Evolutionary conservation across 169 alveolate genomes (phyloP), one percentile per base, ranked within the genome.

Genomic region (Plasmodium vivax): DNA sequence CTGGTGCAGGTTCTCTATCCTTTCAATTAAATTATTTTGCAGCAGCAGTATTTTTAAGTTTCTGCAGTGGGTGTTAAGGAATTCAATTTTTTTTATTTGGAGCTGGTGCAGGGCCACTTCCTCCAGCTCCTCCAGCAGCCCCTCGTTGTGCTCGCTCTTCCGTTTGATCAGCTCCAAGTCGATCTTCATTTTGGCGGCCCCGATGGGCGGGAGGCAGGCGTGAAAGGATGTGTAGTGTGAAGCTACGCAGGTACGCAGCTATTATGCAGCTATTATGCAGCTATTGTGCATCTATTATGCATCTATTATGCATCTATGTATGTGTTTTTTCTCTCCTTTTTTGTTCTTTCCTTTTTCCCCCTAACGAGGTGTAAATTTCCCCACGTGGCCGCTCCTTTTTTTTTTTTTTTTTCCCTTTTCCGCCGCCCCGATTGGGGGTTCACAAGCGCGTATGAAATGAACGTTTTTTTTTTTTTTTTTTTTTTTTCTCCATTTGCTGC

Each of bases 111-210:
- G 92, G 9, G 98, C 85, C 36, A 96, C 96, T 94, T 98, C 99
- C 97, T 98, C 99, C 81, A 98, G 84, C 3, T 96, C 97, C 27
- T 98, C 93, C 23, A 98, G 93, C 74, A 97, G 95, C 19, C 98
- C 98, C 79, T 98, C 99, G 95, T 98, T 98, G 82, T 98, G 99
- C 79, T 98, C 99, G 54, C 98, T 97, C 85, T 98, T 95, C 82
- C 95, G 96, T 90, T 98, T 96, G 34, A 98, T 93, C 43, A 98
- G 84, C 36, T 97, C 99, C 27, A 82, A 54, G 45, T 92, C 92
- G 38, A 92, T 82, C 45, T 82, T 92, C 95, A 92, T 92, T 47
- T 81, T 92, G 23, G 30, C 27, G 27, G 27, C 27, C 27, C 27
- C 0, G 27, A 23, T 23, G 0, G 27, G 27, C 27, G 27, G 27